phyloP scores from a whole-genome alignment of 228 moss, liverwort and hornwort species.

The Sphagnum magellanicum region DNA sequence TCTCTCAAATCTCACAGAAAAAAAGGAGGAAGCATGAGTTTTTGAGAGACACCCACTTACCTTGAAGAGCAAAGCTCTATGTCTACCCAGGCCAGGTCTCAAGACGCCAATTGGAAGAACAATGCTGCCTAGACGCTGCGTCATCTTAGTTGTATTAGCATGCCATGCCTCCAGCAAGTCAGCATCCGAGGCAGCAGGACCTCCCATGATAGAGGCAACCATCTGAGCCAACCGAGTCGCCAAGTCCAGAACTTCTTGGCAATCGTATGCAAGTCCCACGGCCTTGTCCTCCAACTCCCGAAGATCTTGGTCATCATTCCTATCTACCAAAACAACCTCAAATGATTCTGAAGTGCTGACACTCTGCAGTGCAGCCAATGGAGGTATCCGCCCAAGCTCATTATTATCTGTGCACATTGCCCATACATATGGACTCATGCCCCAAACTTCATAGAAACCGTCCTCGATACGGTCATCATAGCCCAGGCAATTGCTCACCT shows the following conservation, averaged over 20 bases:
- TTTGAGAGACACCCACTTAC: constrained; percentile 15
- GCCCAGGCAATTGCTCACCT: constrained; percentile 85
- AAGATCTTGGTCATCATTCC: constrained; percentile 64
- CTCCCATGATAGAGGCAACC: constrained; percentile 82
- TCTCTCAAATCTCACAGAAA: not conserved
- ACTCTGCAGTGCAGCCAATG: constrained; percentile 66
- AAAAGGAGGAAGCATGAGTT: not conserved
- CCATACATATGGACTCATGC: constrained; percentile 98
- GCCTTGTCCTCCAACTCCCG: constrained; percentile 82
- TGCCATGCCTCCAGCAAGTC: constrained; percentile 53
- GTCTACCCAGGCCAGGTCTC: constrained; percentile 65
- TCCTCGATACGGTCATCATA: constrained; percentile 96
- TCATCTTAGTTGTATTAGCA: constrained; percentile 32
- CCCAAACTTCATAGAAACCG: constrained; percentile 96
- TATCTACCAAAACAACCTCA: constrained; percentile 89
- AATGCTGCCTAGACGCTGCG: constrained; percentile 50
- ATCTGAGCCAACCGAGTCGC: constrained; percentile 83
- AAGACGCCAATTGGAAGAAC: constrained; percentile 87
- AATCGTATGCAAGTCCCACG: constrained; percentile 78
- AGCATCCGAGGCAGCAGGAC: constrained; percentile 60
- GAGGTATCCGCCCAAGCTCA: constrained; percentile 93
- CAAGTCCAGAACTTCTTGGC: constrained; percentile 76
- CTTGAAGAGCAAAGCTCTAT: constrained; percentile 92
- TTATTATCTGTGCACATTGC: constrained; percentile 97
- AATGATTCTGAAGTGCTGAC: constrained; percentile 64